Conservation (phyloP, 176 grass and related monocot genomes). For the Musa beccarii region DNA sequence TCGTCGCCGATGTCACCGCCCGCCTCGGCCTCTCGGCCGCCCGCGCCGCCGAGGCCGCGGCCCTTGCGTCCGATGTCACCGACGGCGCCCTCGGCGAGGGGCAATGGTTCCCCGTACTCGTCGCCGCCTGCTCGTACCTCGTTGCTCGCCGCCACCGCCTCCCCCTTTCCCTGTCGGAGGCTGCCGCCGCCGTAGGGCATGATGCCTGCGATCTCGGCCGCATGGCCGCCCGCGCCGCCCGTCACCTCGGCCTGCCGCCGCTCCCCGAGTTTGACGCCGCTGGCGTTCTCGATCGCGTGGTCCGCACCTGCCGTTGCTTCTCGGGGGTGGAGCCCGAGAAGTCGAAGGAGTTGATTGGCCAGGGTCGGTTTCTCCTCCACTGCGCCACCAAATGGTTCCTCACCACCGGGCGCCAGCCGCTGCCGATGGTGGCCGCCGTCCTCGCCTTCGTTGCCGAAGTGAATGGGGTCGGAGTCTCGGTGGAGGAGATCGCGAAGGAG, state of each 20-base stretch:
- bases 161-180: slow-evolving; percentile 48
- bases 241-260: slow-evolving; percentile 31
- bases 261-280: slow-evolving; percentile 44
- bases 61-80: slow-evolving; percentile 41
- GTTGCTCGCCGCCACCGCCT: slow-evolving; percentile 45
- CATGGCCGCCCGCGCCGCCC: slow-evolving; percentile 39
- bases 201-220: slow-evolving; percentile 25
- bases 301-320: slow-evolving; percentile 25
- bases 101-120: slow-evolving; percentile 41
- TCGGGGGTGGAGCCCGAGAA: slow-evolving; percentile 1
- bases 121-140: slow-evolving; percentile 42
- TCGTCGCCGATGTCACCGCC: slow-evolving; percentile 25
- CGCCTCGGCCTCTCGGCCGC: slow-evolving; percentile 32
- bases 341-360: slow-evolving; percentile 36
- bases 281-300: slow-evolving; percentile 33
- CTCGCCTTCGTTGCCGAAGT: slow-evolving; percentile 35
- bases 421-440: slow-evolving; percentile 43
- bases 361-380: slow-evolving; percentile 46
- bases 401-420: slow-evolving; percentile 52
- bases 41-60: slow-evolving; percentile 31
- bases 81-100: slow-evolving; percentile 30
- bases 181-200: slow-evolving; percentile 26
- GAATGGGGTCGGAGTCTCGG: slow-evolving; percentile 30
- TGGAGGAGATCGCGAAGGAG: slow-evolving; percentile 44
- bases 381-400: slow-evolving; percentile 73